A percentile compares a stretch with the other conserved stretches of the same genome.
phyloP scores from a whole-genome alignment of 164 flowering plant genomes.

The Magnolia officinalis region DNA sequence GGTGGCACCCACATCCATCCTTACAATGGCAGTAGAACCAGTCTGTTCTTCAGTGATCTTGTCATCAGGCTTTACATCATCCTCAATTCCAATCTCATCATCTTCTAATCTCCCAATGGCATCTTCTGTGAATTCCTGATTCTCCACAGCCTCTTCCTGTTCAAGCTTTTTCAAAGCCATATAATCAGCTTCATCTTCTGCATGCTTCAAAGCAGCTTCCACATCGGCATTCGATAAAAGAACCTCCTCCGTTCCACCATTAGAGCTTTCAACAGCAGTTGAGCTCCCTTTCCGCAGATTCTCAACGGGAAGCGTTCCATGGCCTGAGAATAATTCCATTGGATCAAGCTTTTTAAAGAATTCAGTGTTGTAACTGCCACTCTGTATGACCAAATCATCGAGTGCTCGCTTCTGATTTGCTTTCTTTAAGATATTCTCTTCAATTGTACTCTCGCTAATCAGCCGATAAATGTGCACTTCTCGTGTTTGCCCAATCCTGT shows the following conservation, averaged over 20 bases:
- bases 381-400: conserved; percentile 94
- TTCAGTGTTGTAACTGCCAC: conserved; percentile 95
- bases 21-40: conserved; percentile 19
- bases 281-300: conserved; percentile 41
- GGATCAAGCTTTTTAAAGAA: conserved; percentile 97
- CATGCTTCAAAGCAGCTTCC: conserved; percentile 91
- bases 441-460: conserved; percentile 96
- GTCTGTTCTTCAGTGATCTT: conserved; percentile 36
- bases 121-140: conserved; percentile 95
- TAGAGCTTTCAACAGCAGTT: conserved; percentile 16
- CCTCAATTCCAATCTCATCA: conserved; percentile 80
- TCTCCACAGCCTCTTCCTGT: conserved; percentile 96
- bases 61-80: conserved; percentile 66
- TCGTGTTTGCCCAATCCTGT: conserved; percentile 96
- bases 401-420: conserved; percentile 99
- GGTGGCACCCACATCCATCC: conserved; percentile 27
- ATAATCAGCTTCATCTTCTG: conserved; percentile 99
- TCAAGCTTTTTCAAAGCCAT: conserved; percentile 97
- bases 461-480: conserved; percentile 95
- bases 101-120: conserved; percentile 78
- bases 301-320: conserved; percentile 40
- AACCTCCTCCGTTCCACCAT: conserved; percentile 30
- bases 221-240: conserved; percentile 78
- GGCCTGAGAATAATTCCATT: conserved; percentile 91
- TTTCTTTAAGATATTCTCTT: conserved; percentile 93